phyloP scores from a whole-genome alignment of 2,329 filamentous ascomycete species.

The Ophiosphaerella herpotricha region DNA sequence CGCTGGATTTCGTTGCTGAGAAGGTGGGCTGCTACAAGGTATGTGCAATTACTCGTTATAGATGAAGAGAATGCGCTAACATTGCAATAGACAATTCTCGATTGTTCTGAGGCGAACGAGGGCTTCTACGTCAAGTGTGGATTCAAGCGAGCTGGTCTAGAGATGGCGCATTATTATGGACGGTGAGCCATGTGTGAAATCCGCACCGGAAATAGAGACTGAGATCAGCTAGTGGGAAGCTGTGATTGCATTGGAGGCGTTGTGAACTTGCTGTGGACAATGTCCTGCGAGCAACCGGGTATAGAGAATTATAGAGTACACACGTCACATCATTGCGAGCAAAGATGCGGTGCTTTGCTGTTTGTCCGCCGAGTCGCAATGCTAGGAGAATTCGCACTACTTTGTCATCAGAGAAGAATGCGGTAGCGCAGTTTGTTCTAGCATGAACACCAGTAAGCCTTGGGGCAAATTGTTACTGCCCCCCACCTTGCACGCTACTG shows the following conservation, averaged over 20 bases:
- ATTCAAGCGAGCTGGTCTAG: slow-evolving; percentile 85
- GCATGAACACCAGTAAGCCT: too few species aligned
- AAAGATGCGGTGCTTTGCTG: neutral
- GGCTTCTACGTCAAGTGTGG: slow-evolving; percentile 99
- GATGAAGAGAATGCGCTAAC: neutral
- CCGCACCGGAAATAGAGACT: neutral
- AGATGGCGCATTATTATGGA: slow-evolving; percentile 94
- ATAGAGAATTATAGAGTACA: slow-evolving; percentile 7
- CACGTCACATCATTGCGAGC: neutral
- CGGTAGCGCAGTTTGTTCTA: too few species aligned
- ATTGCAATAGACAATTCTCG: slow-evolving; percentile 76
- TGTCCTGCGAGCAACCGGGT: neutral
- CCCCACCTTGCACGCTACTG: slow-evolving; percentile 2
- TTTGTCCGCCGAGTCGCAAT: neutral
- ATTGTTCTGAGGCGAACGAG: slow-evolving; percentile 95
- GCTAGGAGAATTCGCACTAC: too few species aligned
- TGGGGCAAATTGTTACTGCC: too few species aligned
- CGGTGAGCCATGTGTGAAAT: slow-evolving; percentile 10
- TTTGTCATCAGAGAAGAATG: too few species aligned
- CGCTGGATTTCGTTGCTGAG: slow-evolving; percentile 84
- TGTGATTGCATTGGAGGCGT: slow-evolving; percentile 9
- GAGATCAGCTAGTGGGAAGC: neutral
- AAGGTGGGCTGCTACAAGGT: slow-evolving; percentile 92
- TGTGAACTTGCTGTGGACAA: neutral
- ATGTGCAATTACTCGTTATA: slow-evolving; percentile 15